These are phyloP conservation scores for Cucurbita argyrosperma DNA, from an alignment of 306 rosid species.

Conservation along the genomic window DNA sequence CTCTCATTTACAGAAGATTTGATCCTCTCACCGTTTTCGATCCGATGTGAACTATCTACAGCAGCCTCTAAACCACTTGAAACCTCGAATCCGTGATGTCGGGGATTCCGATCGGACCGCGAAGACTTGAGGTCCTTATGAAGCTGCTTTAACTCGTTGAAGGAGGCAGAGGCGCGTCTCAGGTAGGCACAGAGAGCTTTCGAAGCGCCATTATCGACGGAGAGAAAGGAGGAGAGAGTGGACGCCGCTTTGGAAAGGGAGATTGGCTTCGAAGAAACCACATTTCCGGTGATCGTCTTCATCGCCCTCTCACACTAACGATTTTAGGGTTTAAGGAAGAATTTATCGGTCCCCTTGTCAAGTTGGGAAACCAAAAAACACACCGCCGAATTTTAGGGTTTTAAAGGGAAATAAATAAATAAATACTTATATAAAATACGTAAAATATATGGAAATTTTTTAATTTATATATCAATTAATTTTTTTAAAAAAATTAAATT, in stretches of 20 bases:
- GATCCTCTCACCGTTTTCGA: background rate
- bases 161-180: slow-evolving; percentile 28
- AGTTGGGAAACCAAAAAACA: no score
- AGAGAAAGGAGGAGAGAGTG: slow-evolving; percentile 16
- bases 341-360: no score
- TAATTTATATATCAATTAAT: no score
- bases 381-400: no score
- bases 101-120: background rate
- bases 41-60: background rate
- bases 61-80: slow-evolving; percentile 3
- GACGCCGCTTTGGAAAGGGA: slow-evolving; percentile 34
- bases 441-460: no score
- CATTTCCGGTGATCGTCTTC: slow-evolving; percentile 18
- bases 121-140: slow-evolving; percentile 17
- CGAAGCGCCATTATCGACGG: slow-evolving; percentile 24
- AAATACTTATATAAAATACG: no score
- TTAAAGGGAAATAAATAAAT: no score
- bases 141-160: slow-evolving; percentile 35
- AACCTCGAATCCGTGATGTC: background rate
- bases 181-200: slow-evolving; percentile 20
- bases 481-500: no score
- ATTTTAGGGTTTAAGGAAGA: background rate
- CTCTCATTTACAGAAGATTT: background rate
- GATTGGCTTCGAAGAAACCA: slow-evolving; percentile 26
- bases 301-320: background rate